Evolutionary conservation across 2,329 filamentous ascomycete species (phyloP), one percentile per base, ranked within the genome.

Genomic region (Ceratocystis lukuohia): DNA sequence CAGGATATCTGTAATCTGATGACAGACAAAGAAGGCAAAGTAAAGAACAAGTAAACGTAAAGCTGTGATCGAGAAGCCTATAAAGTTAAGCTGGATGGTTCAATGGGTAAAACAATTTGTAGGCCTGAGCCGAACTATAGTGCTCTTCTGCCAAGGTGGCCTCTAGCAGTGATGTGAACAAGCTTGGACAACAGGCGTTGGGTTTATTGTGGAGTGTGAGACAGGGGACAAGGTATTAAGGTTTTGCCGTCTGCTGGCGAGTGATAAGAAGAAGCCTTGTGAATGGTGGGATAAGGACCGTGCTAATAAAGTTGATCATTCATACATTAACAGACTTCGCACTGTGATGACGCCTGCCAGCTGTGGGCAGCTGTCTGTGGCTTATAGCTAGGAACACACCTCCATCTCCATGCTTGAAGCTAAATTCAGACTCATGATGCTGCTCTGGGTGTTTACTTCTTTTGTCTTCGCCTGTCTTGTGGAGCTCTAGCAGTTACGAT

Each of bases 401-500:
- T n/a, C 46, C 46, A 48, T 48, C 46, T 48, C 33, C 61, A 30
- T 48, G 41, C 25, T 63, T 63, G 25, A 50, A 50, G 61, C 61
- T 44, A 30, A 50, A 30, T 20, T 12, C 22, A 46, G 33, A 28
- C 37, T 46, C 61, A 48, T 20, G 33, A 65, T 30, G 20, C 33
- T 8, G 50, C 17, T 10, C 22, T 12, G 22, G 46, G 17, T 44
- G 28, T 37, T 28, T 37, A 3, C 33, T 33, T 20, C 33, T n/a
- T 22, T 30, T 7, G 6, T 28, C 56, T 7, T 17, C 30, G 25
- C n/a, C 22, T n/a, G 17, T 22, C 17, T 22, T 22, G 48, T 8
- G 20, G 41, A 59, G 20, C 30, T 41, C 25, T 61, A 30, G 37
- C 69, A 71, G 69, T 72, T 75, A 76, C 71, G 66, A 83, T 82